These are phyloP conservation scores for Cladosporium sp. DNA, from an alignment of 2,329 filamentous ascomycete genomes.

Conservation along the genomic window DNA sequence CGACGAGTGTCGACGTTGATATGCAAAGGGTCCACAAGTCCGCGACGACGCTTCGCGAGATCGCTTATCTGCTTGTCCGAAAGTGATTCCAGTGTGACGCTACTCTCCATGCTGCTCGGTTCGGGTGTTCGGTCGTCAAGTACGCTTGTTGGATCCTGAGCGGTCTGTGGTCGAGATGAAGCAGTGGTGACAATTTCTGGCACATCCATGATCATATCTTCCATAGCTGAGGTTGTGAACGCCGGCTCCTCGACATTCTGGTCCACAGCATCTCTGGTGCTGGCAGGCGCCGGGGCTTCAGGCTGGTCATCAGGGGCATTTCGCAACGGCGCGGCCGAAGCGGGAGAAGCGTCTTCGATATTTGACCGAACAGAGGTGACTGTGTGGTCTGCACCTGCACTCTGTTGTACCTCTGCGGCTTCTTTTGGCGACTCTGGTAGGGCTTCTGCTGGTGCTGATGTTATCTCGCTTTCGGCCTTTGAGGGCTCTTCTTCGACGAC, in stretches of 20 bases:
- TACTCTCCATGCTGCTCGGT: conserved; percentile 13
- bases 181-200: conserved; percentile 11
- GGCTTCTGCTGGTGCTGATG: neutral
- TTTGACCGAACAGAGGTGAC: too few species aligned
- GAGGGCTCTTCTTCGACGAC: neutral
- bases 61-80: conserved; percentile 20
- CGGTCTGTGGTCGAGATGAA: conserved; percentile 9
- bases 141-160: neutral
- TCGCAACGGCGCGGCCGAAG: too few species aligned
- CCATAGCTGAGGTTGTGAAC: conserved; percentile 1
- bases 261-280: neutral
- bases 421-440: neutral
- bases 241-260: conserved; percentile 2
- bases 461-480: neutral
- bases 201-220: conserved; percentile 10
- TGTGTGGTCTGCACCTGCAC: neutral
- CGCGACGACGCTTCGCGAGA: conserved; percentile 35
- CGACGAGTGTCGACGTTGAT: conserved; percentile 33
- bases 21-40: conserved; percentile 36
- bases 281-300: too few species aligned
- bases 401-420: neutral
- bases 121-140: neutral
- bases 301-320: too few species aligned
- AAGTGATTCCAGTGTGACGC: neutral
- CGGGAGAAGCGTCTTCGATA: too few species aligned